phyloP scores from a whole-genome alignment of 2,329 filamentous ascomycete species.

The Bipolaris bicolor region DNA sequence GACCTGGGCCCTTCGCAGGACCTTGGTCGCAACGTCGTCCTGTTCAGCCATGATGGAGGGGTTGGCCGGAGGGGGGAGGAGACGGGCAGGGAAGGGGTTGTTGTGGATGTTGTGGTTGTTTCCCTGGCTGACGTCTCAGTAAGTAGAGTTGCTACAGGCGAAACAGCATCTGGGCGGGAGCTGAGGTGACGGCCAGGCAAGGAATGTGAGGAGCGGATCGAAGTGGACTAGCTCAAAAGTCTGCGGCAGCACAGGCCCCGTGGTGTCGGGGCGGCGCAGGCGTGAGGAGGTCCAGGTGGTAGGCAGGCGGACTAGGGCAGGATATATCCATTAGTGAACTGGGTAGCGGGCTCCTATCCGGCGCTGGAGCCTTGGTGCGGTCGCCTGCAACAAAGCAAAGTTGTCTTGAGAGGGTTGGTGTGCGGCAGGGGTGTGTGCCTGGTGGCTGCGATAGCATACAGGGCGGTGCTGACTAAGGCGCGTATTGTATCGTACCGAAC shows the following conservation, averaged over 20 bases:
- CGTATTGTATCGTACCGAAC: slow-evolving; percentile 7
- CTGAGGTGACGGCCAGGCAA: slow-evolving; percentile 36
- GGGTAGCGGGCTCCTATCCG: slow-evolving; percentile 16
- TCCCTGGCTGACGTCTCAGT: slow-evolving; percentile 36
- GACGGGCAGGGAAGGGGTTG: slow-evolving; percentile 21
- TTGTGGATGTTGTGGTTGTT: slow-evolving; percentile 8
- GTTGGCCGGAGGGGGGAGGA: slow-evolving; percentile 10
- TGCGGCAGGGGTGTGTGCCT: slow-evolving; percentile 19
- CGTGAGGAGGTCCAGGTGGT: slow-evolving; percentile 12
- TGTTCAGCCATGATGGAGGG: slow-evolving; percentile 42
- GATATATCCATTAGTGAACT: slow-evolving; percentile 3
- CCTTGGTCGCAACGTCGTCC: slow-evolving; percentile 52
- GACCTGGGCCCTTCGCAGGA: slow-evolving; percentile 52
- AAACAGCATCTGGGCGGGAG: slow-evolving; percentile 34
- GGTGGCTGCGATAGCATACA: slow-evolving; percentile 8
- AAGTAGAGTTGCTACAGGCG: slow-evolving; percentile 33
- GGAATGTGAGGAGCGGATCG: slow-evolving; percentile 37
- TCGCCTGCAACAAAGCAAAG: slow-evolving; percentile 19
- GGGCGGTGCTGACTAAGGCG: slow-evolving; percentile 15
- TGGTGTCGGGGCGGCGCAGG: slow-evolving; percentile 21
- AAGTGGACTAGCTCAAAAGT: slow-evolving; percentile 35
- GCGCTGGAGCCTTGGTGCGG: slow-evolving; percentile 31
- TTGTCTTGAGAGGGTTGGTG: slow-evolving; percentile 20
- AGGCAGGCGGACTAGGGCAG: slow-evolving; percentile 7
- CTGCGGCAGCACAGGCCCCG: slow-evolving; percentile 35